Conservation (phyloP, 2,329 filamentous ascomycete species). For the Aspergillus uvarum region DNA sequence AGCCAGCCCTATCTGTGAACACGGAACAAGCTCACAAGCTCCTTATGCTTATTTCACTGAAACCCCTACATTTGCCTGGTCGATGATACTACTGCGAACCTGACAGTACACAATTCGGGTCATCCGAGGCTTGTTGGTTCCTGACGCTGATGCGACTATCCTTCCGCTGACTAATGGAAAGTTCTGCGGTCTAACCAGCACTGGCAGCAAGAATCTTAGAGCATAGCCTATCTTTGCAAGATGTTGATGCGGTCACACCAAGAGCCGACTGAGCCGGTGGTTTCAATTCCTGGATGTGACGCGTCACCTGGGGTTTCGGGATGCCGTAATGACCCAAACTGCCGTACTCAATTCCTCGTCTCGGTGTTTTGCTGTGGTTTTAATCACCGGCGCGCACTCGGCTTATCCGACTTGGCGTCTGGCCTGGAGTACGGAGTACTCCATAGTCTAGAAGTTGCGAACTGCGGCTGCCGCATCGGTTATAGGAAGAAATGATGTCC, state of each 20-base stretch:
- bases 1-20: background rate
- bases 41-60: background rate
- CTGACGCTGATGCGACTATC: no score
- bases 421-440: no score
- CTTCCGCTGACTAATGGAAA: background rate
- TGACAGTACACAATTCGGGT: background rate
- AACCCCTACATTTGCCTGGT: background rate
- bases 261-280: background rate
- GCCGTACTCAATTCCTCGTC: background rate
- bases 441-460: background rate
- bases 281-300: background rate
- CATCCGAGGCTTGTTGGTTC: background rate
- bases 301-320: background rate
- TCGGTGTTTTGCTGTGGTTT: background rate
- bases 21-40: background rate
- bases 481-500: background rate
- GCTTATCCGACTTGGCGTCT: conserved; percentile 1
- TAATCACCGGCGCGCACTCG: background rate
- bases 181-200: background rate
- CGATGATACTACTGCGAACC: background rate
- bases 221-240: background rate
- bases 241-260: background rate
- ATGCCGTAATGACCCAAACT: background rate
- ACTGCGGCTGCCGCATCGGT: background rate
- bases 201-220: background rate